phyloP scores from a whole-genome alignment of 2,329 filamentous ascomycete genomes.

The Cladosporium sp. region DNA sequence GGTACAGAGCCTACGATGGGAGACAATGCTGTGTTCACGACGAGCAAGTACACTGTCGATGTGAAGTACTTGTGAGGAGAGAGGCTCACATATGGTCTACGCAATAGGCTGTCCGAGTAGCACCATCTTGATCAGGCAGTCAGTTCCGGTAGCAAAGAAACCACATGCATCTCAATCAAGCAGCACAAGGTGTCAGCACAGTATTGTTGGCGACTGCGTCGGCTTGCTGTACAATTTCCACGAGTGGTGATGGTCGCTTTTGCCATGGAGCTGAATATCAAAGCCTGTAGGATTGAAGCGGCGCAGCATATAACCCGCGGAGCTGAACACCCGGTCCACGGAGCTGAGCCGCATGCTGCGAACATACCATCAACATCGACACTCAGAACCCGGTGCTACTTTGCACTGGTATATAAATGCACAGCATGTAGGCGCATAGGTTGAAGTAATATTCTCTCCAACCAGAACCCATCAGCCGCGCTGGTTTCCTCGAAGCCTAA shows the following conservation, averaged over 20 bases:
- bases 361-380: not conserved
- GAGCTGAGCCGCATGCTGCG: not conserved
- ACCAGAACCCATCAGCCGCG: not conserved
- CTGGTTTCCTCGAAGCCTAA: not conserved
- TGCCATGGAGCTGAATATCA: not conserved
- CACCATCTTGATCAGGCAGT: not conserved
- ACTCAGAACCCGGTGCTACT: not conserved
- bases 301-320: not conserved
- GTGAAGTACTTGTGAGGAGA: not conserved
- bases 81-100: not conserved
- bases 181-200: not conserved
- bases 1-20: slow-evolving; percentile 31
- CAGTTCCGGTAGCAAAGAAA: not conserved
- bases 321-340: not conserved
- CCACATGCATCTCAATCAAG: not conserved
- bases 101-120: not conserved
- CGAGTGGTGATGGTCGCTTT: not conserved
- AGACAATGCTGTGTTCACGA: slow-evolving; percentile 26
- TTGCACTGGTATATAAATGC: not conserved
- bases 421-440: not conserved
- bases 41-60: slow-evolving; percentile 21
- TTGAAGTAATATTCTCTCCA: not conserved
- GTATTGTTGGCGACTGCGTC: not conserved
- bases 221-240: not conserved
- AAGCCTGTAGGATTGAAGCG: not conserved